These are phyloP conservation scores for Aspergillus arachidicola DNA, from an alignment of 2,329 filamentous ascomycete genomes.

Conservation along the genomic window DNA sequence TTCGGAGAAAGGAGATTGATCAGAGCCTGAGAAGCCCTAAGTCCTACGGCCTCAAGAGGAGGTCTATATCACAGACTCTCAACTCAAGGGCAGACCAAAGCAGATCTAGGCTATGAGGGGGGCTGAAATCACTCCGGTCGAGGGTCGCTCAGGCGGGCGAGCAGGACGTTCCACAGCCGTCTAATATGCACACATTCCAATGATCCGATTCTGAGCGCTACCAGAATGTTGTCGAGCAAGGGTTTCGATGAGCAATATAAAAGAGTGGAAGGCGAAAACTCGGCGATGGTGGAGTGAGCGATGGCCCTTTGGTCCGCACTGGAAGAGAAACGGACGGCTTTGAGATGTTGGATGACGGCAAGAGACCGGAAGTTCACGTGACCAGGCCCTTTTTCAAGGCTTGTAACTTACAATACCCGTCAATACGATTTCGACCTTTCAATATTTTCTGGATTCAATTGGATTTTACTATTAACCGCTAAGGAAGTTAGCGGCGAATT, in stretches of 20 bases:
- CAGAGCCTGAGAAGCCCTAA: slow-evolving; percentile 19
- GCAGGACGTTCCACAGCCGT: slow-evolving; percentile 35
- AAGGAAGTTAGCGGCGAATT: neutral
- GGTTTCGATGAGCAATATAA: slow-evolving; percentile 13
- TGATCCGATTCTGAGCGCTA: slow-evolving; percentile 18
- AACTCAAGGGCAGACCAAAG: slow-evolving; percentile 12
- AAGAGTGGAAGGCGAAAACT: slow-evolving; percentile 22
- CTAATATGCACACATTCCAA: slow-evolving; percentile 40
- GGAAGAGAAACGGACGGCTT: slow-evolving; percentile 24
- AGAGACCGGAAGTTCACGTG: slow-evolving; percentile 31
- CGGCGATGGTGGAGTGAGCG: slow-evolving; percentile 18
- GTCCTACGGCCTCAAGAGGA: slow-evolving; percentile 11
- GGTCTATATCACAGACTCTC: slow-evolving; percentile 13
- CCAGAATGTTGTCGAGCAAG: slow-evolving; percentile 15
- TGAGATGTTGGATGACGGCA: slow-evolving; percentile 35
- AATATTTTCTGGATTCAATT: neutral
- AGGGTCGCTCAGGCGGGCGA: slow-evolving; percentile 39
- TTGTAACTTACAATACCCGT: slow-evolving; percentile 7
- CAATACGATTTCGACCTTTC: slow-evolving; percentile 1
- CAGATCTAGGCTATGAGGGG: slow-evolving; percentile 18
- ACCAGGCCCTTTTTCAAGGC: slow-evolving; percentile 20
- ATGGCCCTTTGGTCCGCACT: slow-evolving; percentile 28
- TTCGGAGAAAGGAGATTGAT: slow-evolving; percentile 16
- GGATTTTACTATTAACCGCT: neutral
- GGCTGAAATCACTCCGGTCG: slow-evolving; percentile 26